Evolutionary conservation across 1,139 yeast genomes (phyloP).

Genomic region (Pichia norvegensis): DNA sequence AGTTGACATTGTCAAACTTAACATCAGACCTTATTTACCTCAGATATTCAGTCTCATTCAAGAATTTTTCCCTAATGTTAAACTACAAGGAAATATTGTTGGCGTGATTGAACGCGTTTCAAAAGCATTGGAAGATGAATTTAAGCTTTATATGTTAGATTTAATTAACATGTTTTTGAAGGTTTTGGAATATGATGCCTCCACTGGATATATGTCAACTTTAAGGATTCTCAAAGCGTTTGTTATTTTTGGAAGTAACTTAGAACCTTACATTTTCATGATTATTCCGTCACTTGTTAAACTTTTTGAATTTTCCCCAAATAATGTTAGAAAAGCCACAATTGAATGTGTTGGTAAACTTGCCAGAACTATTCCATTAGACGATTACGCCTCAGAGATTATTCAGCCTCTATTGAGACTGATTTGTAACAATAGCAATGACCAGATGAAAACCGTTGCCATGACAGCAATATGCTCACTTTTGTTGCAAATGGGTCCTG

Average conservation of each 20-base stretch:
- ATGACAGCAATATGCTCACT: constrained; percentile 78
- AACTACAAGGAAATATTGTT: constrained; percentile 72
- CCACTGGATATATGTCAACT: constrained; percentile 57
- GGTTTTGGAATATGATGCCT: constrained; percentile 70
- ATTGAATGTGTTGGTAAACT: constrained; percentile 80
- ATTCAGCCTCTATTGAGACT: constrained; percentile 81
- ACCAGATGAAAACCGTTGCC: constrained; percentile 40
- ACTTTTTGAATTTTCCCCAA: constrained; percentile 59
- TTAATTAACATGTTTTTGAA: constrained; percentile 69
- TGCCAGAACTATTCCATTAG: constrained; percentile 63
- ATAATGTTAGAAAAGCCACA: constrained; percentile 57
- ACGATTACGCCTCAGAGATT: constrained; percentile 86
- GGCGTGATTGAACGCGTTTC: constrained; percentile 79
- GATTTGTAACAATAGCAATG: constrained; percentile 43
- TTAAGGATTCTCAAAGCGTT: constrained; percentile 74
- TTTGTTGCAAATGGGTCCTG: constrained; percentile 73
- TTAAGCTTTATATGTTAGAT: constrained; percentile 73
- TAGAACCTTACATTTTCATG: constrained; percentile 83
- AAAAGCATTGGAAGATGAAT: constrained; percentile 83
- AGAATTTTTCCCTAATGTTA: constrained; percentile 62
- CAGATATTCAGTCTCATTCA: constrained; percentile 71
- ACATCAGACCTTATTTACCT: constrained; percentile 72
- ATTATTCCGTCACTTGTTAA: constrained; percentile 78
- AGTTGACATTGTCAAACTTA: constrained; percentile 78
- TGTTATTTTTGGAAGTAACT: constrained; percentile 80